Evolutionary conservation across 192 early-diverging fungal genomes (phyloP).

Genomic region (Phycomyces nitens): DNA sequence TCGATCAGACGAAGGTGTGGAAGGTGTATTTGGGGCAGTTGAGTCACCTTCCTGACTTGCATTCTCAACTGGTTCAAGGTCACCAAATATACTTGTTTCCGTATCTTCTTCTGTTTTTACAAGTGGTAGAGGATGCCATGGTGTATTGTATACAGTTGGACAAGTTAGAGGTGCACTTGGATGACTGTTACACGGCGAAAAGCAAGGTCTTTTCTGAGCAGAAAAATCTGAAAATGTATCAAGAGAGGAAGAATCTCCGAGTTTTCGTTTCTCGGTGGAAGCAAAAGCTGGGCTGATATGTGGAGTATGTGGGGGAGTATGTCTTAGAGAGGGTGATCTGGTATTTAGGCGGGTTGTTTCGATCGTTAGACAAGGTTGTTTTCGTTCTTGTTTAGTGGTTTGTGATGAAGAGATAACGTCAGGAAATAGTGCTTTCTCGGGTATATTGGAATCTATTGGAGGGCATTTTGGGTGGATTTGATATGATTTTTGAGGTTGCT

Average conservation of each 20-base stretch:
- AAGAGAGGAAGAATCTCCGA: too few species aligned
- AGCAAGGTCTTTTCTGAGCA: neutral
- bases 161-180: neutral
- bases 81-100: slow-evolving; percentile 3
- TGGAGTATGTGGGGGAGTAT: neutral
- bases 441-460: neutral
- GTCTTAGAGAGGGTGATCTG: neutral
- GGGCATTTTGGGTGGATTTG: too few species aligned
- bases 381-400: neutral
- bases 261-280: too few species aligned
- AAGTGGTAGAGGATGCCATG: slow-evolving; percentile 6
- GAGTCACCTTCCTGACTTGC: slow-evolving; percentile 15
- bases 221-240: too few species aligned
- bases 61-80: slow-evolving; percentile 1
- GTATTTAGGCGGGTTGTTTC: neutral
- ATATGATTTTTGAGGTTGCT: too few species aligned
- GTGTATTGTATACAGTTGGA: neutral
- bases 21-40: slow-evolving; percentile 1
- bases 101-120: neutral
- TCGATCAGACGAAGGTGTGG: slow-evolving; percentile 24
- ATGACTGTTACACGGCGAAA: neutral
- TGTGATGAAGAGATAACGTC: neutral
- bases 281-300: too few species aligned
- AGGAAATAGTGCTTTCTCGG: neutral
- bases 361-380: neutral